These are phyloP conservation scores for Acacia acuminata DNA, from an alignment of 306 rosid genomes.

Conservation along the genomic window DNA sequence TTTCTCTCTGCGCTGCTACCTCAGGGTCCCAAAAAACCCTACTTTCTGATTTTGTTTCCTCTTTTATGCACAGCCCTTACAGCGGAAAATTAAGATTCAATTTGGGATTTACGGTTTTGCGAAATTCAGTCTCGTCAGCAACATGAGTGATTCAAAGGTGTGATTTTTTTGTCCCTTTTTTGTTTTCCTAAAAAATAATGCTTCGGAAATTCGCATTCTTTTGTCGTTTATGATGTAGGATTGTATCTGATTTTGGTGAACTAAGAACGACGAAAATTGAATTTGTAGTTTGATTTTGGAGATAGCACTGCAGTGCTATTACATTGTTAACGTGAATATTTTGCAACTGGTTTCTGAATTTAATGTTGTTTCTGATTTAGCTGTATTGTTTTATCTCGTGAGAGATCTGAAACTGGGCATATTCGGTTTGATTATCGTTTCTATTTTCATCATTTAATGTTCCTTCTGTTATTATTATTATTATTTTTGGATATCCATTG, in stretches of 20 bases:
- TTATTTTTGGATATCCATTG: neutral
- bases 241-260: neutral
- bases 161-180: neutral
- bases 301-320: neutral
- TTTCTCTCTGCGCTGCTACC: constrained; percentile 44
- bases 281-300: neutral
- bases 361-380: neutral
- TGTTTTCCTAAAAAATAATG: neutral
- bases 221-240: neutral
- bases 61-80: constrained; percentile 29
- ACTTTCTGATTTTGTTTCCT: constrained; percentile 46
- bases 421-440: neutral
- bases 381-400: neutral
- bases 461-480: neutral
- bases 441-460: constrained; percentile 5
- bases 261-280: neutral
- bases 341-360: neutral
- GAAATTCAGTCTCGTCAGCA: constrained; percentile 31
- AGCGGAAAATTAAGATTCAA: constrained; percentile 22
- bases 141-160: constrained; percentile 79
- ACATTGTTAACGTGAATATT: neutral
- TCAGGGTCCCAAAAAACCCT: constrained; percentile 83
- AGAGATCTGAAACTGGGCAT: neutral
- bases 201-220: neutral
- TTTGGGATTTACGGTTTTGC: constrained; percentile 29